Percentiles rank a stretch among this genome's conserved stretches.
These are phyloP conservation scores for Talaromyces sp. DNA, from an alignment of 2,329 filamentous ascomycete species.

Conservation along the genomic window DNA sequence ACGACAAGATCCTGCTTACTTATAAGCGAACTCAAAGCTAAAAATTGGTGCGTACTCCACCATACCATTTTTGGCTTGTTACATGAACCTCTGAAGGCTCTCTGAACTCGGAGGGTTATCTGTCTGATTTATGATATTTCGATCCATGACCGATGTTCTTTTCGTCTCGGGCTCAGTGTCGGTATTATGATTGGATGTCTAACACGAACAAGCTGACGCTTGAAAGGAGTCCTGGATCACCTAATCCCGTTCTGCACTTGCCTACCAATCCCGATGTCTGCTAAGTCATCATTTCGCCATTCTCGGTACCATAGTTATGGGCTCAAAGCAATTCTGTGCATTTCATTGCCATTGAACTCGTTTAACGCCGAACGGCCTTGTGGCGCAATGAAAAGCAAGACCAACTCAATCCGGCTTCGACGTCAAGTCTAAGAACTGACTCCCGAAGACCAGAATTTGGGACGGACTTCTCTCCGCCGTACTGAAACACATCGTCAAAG, in stretches of 20 bases:
- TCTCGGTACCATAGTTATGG: neutral
- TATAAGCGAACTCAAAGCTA: neutral
- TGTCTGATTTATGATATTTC: neutral
- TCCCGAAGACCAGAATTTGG: conserved; percentile 1
- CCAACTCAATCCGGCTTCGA: neutral
- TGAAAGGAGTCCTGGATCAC: neutral
- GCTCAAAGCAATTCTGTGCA: neutral
- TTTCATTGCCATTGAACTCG: neutral
- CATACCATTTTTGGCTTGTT: neutral
- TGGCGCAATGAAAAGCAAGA: neutral
- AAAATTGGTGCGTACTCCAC: neutral
- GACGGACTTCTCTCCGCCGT: neutral
- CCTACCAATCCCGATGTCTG: neutral
- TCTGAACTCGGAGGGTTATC: neutral
- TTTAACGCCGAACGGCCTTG: neutral
- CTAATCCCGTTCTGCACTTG: neutral
- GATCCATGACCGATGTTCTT: neutral
- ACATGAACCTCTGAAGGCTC: neutral
- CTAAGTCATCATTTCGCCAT: neutral
- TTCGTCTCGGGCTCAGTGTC: neutral
- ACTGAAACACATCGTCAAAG: neutral
- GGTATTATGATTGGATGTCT: neutral
- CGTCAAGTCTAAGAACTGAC: neutral
- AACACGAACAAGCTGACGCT: neutral
- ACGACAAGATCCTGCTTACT: neutral